Evolutionary conservation across 192 early-diverging fungal species (phyloP).

Genomic region (Backusella tarrabulga): DNA sequence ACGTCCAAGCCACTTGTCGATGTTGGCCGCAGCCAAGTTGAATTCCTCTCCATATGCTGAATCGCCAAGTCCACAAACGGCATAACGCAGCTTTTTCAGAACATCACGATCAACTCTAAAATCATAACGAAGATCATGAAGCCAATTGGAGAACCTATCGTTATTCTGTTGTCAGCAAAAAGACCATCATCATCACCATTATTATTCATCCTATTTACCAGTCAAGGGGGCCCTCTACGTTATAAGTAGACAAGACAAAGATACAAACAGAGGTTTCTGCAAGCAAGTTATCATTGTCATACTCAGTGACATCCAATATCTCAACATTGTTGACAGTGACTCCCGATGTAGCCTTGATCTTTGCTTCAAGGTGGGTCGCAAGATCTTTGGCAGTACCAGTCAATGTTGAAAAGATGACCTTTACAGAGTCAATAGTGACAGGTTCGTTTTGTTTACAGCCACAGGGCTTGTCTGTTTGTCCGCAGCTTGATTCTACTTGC

Average conservation of each 20-base stretch:
- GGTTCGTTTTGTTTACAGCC: conserved; percentile 10
- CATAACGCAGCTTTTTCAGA: conserved; percentile 54
- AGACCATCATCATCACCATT: too few relatives aligned
- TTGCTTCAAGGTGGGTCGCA: conserved; percentile 40
- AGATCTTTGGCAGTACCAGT: conserved; percentile 56
- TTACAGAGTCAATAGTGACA: conserved; percentile 38
- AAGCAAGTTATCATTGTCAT: conserved; percentile 62
- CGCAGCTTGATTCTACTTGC: neutral
- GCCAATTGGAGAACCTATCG: conserved; percentile 56
- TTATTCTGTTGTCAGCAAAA: too few relatives aligned
- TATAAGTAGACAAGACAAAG: conserved; percentile 66
- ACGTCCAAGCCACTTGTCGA: conserved; percentile 60
- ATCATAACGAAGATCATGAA: conserved; percentile 59
- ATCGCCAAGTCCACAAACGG: conserved; percentile 72
- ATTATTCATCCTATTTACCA: conserved; percentile 37
- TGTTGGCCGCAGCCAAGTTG: conserved; percentile 50
- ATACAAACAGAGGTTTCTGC: conserved; percentile 52
- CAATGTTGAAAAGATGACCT: conserved; percentile 56
- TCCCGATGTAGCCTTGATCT: conserved; percentile 27
- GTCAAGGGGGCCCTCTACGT: conserved; percentile 65
- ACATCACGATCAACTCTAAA: conserved; percentile 56
- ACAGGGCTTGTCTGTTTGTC: neutral
- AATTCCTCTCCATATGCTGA: conserved; percentile 65
- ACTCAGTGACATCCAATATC: conserved; percentile 58
- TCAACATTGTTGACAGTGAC: conserved; percentile 31